Conservation (phyloP, 108 stramenopile genomes). For the Pseudonitzschia delicatissima region DNA sequence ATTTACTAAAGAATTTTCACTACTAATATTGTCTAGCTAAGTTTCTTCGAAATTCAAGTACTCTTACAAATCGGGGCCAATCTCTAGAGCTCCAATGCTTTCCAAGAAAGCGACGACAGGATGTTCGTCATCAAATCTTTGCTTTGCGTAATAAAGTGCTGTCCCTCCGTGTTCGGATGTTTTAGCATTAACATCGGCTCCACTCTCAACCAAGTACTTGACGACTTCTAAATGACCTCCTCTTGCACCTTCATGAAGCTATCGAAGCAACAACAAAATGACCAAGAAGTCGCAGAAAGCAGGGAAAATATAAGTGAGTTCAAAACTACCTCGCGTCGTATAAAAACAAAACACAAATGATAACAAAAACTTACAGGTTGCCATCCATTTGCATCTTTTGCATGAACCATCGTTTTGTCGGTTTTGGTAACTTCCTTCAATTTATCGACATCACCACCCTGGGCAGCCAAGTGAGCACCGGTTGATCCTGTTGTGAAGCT, state of each 20-base stretch:
- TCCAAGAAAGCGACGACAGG: slow-evolving; percentile 61
- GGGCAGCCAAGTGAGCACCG: slow-evolving; percentile 64
- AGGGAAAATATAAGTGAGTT: background rate
- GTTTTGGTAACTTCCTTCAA: slow-evolving; percentile 43
- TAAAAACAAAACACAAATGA: background rate
- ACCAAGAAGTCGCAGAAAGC: background rate
- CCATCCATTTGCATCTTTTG: slow-evolving; percentile 86
- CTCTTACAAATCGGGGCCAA: slow-evolving; percentile 80
- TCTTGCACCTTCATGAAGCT: slow-evolving; percentile 71
- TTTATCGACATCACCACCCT: slow-evolving; percentile 51
- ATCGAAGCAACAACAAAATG: background rate
- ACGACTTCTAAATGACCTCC: slow-evolving; percentile 76
- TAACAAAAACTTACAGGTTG: slow-evolving; percentile 43
- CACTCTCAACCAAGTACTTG: slow-evolving; percentile 58
- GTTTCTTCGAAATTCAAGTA: too few relatives aligned
- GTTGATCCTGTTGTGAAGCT: slow-evolving; percentile 59
- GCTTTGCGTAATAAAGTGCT: slow-evolving; percentile 64
- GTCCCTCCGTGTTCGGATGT: slow-evolving; percentile 60
- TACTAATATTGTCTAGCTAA: too few relatives aligned
- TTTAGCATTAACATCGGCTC: slow-evolving; percentile 68
- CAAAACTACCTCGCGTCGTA: background rate
- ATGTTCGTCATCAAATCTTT: slow-evolving; percentile 56
- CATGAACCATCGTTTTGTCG: slow-evolving; percentile 54
- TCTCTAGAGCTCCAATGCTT: slow-evolving; percentile 64
- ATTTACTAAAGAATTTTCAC: too few relatives aligned